Percentiles rank a stretch among this genome's conserved stretches.
Conservation (phyloP, 177 flowering plant species). For the Vitis hybrid region DNA sequence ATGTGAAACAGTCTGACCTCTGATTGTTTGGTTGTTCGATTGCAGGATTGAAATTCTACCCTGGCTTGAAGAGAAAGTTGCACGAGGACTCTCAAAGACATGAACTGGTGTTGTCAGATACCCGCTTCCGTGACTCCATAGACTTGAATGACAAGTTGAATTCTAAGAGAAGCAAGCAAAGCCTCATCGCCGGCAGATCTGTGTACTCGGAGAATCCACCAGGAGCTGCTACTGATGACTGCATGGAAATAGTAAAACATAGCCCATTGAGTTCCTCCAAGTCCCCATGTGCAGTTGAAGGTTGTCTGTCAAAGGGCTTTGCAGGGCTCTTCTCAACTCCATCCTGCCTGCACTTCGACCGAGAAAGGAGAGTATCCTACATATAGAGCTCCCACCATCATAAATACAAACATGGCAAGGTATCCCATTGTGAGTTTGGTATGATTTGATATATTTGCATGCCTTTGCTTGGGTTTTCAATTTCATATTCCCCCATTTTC, state of each 20-base stretch:
- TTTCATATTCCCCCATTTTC: not conserved
- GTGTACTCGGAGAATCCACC: constrained; percentile 19
- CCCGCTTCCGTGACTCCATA: constrained; percentile 6
- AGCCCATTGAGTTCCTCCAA: constrained; percentile 30
- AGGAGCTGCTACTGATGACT: constrained; percentile 17
- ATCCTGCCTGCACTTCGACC: constrained; percentile 41
- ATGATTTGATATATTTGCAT: not conserved
- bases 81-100: constrained; percentile 20
- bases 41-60: constrained; percentile 55
- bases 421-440: not conserved
- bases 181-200: constrained; percentile 9
- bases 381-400: constrained; percentile 10
- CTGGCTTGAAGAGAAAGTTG: constrained; percentile 72
- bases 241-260: constrained; percentile 33
- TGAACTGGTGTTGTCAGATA: constrained; percentile 22
- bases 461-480: not conserved
- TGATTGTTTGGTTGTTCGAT: not conserved
- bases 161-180: constrained; percentile 39
- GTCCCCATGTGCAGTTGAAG: constrained; percentile 73
- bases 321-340: constrained; percentile 59
- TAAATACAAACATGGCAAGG: not conserved
- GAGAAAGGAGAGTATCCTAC: constrained; percentile 42
- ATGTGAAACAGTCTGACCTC: no score
- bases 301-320: constrained; percentile 66
- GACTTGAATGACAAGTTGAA: constrained; percentile 6